Percentiles rank a stretch among this genome's conserved stretches.
Evolutionary conservation across 371 early-diverging fungal genomes (phyloP).

Genomic region (Haplosporangium sp.): DNA sequence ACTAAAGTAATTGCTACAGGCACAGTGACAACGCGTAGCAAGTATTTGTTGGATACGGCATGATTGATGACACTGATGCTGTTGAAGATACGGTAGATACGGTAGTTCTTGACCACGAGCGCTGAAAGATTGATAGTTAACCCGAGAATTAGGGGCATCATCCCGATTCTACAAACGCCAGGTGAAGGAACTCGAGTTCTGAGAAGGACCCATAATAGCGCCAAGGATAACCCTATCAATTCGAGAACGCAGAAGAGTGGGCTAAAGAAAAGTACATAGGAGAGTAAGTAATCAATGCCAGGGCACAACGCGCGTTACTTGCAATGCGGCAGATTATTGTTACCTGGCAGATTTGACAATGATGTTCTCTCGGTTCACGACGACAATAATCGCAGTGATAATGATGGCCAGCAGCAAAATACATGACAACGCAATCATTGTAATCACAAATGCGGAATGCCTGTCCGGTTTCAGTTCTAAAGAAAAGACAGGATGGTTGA

Average conservation of each 20-base stretch:
- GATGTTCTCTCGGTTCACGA: slow-evolving; percentile 58
- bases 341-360: slow-evolving; percentile 69
- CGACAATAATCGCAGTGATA: slow-evolving; percentile 55
- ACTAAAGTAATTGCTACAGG: slow-evolving; percentile 28
- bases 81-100: slow-evolving; percentile 69
- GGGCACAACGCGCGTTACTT: too few relatives aligned
- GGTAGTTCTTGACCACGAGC: slow-evolving; percentile 68
- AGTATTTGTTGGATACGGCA: slow-evolving; percentile 36
- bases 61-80: slow-evolving; percentile 49
- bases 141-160: slow-evolving; percentile 8
- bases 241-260: slow-evolving; percentile 67
- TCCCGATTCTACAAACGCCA: slow-evolving; percentile 53
- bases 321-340: too few relatives aligned
- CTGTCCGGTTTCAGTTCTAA: slow-evolving; percentile 55
- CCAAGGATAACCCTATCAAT: slow-evolving; percentile 59
- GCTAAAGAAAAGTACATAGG: slow-evolving; percentile 21
- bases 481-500: slow-evolving; percentile 22
- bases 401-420: slow-evolving; percentile 55
- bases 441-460: slow-evolving; percentile 51
- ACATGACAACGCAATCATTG: slow-evolving; percentile 49
- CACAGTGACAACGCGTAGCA: slow-evolving; percentile 30
- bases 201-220: slow-evolving; percentile 57
- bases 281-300: neutral
- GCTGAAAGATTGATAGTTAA: slow-evolving; percentile 26
- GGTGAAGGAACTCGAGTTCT: slow-evolving; percentile 48